These are phyloP conservation scores for Perkinsus olseni DNA, from an alignment of 169 alveolate species.

Conservation along the genomic window DNA sequence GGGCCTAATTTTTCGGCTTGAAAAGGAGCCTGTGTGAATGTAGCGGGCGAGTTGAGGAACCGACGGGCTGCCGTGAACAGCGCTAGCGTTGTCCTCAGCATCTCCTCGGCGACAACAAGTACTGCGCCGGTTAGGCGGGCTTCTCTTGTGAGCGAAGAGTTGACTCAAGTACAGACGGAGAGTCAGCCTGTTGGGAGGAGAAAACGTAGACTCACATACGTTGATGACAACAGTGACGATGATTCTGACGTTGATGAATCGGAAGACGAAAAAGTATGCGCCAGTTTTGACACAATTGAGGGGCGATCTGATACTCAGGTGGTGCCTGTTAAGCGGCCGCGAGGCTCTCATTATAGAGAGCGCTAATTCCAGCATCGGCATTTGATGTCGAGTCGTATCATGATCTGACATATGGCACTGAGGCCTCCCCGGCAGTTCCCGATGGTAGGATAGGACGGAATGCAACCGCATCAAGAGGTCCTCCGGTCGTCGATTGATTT, in stretches of 20 bases:
- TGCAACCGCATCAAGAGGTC: not conserved
- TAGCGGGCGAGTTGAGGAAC: too few species aligned
- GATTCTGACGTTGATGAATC: constrained; percentile 11
- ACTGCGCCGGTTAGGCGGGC: constrained; percentile 26
- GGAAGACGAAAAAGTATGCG: not conserved
- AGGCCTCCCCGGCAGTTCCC: not conserved
- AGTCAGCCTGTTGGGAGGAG: constrained; percentile 21
- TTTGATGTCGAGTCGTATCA: not conserved
- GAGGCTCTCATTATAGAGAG: not conserved
- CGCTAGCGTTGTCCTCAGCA: constrained; percentile 4
- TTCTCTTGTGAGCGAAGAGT: constrained; percentile 2
- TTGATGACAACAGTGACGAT: constrained; percentile 16
- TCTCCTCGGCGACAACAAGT: constrained; percentile 19
- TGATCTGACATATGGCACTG: not conserved
- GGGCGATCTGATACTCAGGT: not conserved
- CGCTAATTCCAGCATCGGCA: not conserved
- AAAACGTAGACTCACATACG: constrained; percentile 22
- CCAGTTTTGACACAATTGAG: not conserved
- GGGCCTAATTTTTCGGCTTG: not conserved
- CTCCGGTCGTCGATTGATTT: not conserved
- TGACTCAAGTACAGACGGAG: not conserved
- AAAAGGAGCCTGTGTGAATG: not conserved
- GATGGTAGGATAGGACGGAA: not conserved
- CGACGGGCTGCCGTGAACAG: too few species aligned
- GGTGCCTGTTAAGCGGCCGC: not conserved